A percentile compares a stretch with the other conserved stretches of the same genome.
Conservation (phyloP, 306 rosid species). For the Trifolium pratense region DNA sequence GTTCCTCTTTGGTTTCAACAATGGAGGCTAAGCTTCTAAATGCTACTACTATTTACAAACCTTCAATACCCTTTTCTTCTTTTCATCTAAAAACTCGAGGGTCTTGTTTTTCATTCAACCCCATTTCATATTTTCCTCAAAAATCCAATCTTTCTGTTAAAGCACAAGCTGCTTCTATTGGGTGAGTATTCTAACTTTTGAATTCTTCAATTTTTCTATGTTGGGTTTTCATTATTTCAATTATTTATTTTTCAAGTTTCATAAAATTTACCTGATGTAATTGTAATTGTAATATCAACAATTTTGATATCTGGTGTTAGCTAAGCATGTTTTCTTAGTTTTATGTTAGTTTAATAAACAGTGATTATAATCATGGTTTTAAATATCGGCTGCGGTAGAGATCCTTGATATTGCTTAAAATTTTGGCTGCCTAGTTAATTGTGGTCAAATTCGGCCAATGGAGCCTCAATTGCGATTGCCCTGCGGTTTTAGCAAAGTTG, state of each 20-base stretch:
- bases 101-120: constrained; percentile 32
- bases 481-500: neutral
- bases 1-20: constrained; percentile 8
- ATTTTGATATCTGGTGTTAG: neutral
- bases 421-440: neutral
- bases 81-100: constrained; percentile 25
- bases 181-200: constrained; percentile 43
- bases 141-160: constrained; percentile 45
- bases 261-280: neutral
- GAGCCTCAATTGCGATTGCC: neutral
- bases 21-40: constrained; percentile 72
- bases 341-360: neutral
- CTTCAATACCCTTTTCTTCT: constrained; percentile 40
- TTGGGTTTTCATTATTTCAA: neutral
- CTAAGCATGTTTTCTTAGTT: neutral
- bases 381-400: neutral
- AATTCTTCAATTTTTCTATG: constrained; percentile 3
- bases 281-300: too few species aligned
- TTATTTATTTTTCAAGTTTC: neutral
- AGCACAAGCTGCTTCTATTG: constrained; percentile 47
- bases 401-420: neutral
- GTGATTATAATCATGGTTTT: neutral
- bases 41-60: constrained; percentile 25
- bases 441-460: neutral
- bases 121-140: constrained; percentile 32